These are phyloP conservation scores for Obelidium mucronatum DNA, from an alignment of 192 early-diverging fungal species.

Conservation along the genomic window DNA sequence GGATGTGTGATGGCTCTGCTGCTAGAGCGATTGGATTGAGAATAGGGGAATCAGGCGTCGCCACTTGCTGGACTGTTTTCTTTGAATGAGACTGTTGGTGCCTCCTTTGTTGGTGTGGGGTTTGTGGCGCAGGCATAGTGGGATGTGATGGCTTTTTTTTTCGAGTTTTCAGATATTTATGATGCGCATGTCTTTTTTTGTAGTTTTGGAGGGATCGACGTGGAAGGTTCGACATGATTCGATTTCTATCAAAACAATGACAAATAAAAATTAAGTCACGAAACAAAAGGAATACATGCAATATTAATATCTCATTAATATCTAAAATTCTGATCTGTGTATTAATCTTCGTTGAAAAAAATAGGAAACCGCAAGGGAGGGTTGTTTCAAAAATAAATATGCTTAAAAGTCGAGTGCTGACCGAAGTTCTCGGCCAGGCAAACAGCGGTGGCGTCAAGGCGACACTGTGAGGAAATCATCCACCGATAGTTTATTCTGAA, in stretches of 20 bases:
- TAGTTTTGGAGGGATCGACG: background rate
- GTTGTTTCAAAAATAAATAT: no score
- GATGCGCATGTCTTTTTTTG: background rate
- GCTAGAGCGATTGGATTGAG: background rate
- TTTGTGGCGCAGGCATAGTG: no score
- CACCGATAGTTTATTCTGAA: background rate
- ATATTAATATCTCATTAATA: no score
- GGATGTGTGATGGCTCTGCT: background rate
- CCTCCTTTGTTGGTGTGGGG: no score
- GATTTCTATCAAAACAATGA: background rate
- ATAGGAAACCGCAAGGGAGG: no score
- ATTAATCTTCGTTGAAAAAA: no score
- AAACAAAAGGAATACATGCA: no score
- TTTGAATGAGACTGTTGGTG: no score
- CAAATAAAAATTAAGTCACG: no score
- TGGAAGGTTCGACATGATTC: background rate
- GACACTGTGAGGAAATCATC: constrained; percentile 36
- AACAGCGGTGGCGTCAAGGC: constrained; percentile 46
- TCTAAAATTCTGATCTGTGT: no score
- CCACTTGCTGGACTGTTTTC: background rate
- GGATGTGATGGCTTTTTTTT: background rate
- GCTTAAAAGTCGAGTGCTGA: constrained; percentile 47
- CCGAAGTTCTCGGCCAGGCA: constrained; percentile 44
- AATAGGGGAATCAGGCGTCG: background rate
- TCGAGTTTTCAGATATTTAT: background rate